Percentiles rank a stretch among this genome's conserved stretches.
Conservation (phyloP, 371 early-diverging fungal species). For the Conidiobolus incongruus region DNA sequence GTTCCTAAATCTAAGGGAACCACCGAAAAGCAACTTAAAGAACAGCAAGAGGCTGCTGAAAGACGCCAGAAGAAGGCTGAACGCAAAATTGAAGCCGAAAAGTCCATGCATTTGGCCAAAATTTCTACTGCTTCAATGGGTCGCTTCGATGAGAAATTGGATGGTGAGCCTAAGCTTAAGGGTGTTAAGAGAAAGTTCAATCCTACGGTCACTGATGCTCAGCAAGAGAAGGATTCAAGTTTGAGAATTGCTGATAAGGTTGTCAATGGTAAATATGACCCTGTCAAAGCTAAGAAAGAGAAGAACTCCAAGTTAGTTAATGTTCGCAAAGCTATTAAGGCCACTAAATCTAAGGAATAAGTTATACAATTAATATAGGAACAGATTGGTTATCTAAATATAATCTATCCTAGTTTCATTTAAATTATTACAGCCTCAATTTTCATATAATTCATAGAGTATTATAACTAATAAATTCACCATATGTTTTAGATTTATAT, state of each 20-base stretch:
- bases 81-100: conserved; percentile 43
- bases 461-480: no score
- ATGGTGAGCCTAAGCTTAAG: conserved; percentile 60
- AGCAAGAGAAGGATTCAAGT: not conserved
- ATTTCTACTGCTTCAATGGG: conserved; percentile 73
- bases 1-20: conserved; percentile 8
- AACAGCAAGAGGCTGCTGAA: conserved; percentile 11
- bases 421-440: no score
- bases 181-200: conserved; percentile 43
- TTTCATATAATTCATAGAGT: no score
- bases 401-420: no score
- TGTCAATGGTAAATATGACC: not conserved
- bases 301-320: not conserved
- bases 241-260: not conserved
- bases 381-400: no score
- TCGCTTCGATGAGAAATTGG: conserved; percentile 57
- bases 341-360: no score
- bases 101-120: conserved; percentile 37
- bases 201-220: not conserved
- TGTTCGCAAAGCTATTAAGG: not conserved
- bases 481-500: no score
- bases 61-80: conserved; percentile 19
- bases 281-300: not conserved
- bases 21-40: conserved; percentile 10
- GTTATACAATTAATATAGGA: no score